phyloP scores from a whole-genome alignment of 1,139 yeast species.

The Kodamaea alishanica region DNA sequence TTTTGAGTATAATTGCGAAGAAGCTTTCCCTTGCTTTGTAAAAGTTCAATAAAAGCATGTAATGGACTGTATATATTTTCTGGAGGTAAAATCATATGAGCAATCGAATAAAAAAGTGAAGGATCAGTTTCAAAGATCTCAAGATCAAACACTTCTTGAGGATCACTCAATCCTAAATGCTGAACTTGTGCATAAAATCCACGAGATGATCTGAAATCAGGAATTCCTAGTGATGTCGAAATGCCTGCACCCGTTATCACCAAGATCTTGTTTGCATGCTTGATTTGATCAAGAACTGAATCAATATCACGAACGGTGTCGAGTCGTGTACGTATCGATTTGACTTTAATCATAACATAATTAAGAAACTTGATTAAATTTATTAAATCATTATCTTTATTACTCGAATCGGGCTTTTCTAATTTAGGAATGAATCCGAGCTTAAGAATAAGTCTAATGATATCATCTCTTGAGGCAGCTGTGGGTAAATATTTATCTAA shows the following conservation, averaged over 20 bases:
- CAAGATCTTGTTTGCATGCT: conserved; percentile 57
- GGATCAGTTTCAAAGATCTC: conserved; percentile 76
- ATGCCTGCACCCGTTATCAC: conserved; percentile 97
- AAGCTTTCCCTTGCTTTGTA: conserved; percentile 76
- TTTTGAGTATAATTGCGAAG: conserved; percentile 91
- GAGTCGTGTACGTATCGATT: conserved; percentile 50
- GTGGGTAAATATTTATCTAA: conserved; percentile 59
- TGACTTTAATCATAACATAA: conserved; percentile 59
- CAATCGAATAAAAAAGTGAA: conserved; percentile 77
- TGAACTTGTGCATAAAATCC: conserved; percentile 79
- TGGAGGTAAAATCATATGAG: conserved; percentile 84
- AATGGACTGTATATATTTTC: conserved; percentile 73
- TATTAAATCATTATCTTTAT: conserved; percentile 43
- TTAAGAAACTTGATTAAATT: conserved; percentile 51
- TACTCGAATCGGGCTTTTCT: conserved; percentile 26
- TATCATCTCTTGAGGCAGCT: conserved; percentile 52
- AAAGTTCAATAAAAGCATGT: conserved; percentile 73
- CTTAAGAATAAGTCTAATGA: conserved; percentile 44
- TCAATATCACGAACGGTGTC: conserved; percentile 54
- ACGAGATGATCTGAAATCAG: conserved; percentile 87
- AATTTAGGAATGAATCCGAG: conserved; percentile 53
- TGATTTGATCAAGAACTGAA: conserved; percentile 54
- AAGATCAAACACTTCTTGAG: conserved; percentile 90
- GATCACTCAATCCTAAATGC: conserved; percentile 71
- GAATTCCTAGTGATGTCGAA: conserved; percentile 88